phyloP scores from a whole-genome alignment of 2,329 filamentous ascomycete genomes.

The Pseudogymnoascus sp. region DNA sequence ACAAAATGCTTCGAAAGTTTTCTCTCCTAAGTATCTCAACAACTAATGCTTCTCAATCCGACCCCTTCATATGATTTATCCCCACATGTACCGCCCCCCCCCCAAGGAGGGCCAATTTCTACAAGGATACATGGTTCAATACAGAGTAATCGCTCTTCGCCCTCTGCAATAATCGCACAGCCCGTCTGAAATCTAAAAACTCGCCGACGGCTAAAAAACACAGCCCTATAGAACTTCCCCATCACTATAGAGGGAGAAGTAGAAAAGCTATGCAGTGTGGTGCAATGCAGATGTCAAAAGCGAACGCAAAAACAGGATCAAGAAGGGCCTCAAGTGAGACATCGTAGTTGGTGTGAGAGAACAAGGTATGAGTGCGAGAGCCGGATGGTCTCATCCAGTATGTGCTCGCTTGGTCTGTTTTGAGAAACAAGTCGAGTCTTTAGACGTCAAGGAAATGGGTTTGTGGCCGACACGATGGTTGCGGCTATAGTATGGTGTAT shows the following conservation, averaged over 20 bases:
- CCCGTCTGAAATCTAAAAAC: constrained; percentile 1
- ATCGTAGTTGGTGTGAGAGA: constrained; percentile 1
- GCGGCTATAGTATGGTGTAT: neutral
- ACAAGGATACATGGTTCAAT: constrained; percentile 8
- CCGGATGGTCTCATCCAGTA: neutral
- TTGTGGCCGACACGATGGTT: constrained; percentile 5
- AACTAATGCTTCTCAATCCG: constrained; percentile 7
- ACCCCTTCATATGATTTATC: neutral
- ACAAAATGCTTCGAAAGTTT: neutral
- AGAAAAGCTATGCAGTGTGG: neutral
- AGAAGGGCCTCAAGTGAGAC: constrained; percentile 7
- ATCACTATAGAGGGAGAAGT: neutral
- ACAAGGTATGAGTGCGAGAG: neutral
- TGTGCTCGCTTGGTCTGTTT: neutral
- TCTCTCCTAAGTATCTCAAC: neutral
- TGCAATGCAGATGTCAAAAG: constrained; percentile 4
- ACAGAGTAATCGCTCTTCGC: neutral
- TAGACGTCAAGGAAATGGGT: constrained; percentile 7
- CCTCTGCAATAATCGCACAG: constrained; percentile 6
- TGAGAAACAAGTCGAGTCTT: neutral
- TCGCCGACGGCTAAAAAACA: constrained; percentile 6
- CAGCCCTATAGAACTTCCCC: neutral
- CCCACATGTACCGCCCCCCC: neutral
- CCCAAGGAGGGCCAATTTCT: neutral
- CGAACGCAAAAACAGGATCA: constrained; percentile 6